These are phyloP conservation scores for Agroathelia rolfsii DNA, from an alignment of 1,284 basidiomycete genomes.

Conservation along the genomic window DNA sequence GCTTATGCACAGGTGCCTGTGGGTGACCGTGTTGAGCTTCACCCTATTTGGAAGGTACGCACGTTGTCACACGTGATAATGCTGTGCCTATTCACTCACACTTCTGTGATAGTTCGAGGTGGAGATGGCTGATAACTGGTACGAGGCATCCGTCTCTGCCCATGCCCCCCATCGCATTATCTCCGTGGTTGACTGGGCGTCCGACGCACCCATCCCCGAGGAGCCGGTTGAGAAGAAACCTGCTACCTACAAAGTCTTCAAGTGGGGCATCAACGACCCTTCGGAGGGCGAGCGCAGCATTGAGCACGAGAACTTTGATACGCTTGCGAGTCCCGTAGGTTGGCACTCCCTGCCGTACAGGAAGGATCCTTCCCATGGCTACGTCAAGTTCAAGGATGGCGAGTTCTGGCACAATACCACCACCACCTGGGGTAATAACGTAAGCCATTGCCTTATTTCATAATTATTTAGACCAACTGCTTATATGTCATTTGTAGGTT, in stretches of 20 bases:
- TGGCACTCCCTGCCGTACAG: constrained; percentile 72
- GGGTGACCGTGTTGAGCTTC: constrained; percentile 41
- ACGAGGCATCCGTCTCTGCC: constrained; percentile 63
- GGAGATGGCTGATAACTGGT: constrained; percentile 85
- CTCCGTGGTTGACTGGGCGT: constrained; percentile 77
- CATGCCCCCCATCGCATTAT: constrained; percentile 58
- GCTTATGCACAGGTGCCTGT: constrained; percentile 67
- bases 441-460: constrained; percentile 18
- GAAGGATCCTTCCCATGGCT: constrained; percentile 39
- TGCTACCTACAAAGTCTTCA: constrained; percentile 63
- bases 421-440: constrained; percentile 87
- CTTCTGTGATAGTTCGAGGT: constrained; percentile 53
- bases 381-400: constrained; percentile 19
- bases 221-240: constrained; percentile 16
- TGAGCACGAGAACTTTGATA: constrained; percentile 56
- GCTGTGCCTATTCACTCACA: constrained; percentile 6
- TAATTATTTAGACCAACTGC: constrained; percentile 4
- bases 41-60: constrained; percentile 64
- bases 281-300: constrained; percentile 45
- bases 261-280: constrained; percentile 72
- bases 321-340: constrained; percentile 72
- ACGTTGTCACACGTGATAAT: constrained; percentile 2
- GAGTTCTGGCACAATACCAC: constrained; percentile 55
- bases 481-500: constrained; percentile 28
- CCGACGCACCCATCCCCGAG: constrained; percentile 50